These are phyloP conservation scores for Fusarium armeniacum DNA, from an alignment of 2,329 filamentous ascomycete genomes.

Conservation along the genomic window DNA sequence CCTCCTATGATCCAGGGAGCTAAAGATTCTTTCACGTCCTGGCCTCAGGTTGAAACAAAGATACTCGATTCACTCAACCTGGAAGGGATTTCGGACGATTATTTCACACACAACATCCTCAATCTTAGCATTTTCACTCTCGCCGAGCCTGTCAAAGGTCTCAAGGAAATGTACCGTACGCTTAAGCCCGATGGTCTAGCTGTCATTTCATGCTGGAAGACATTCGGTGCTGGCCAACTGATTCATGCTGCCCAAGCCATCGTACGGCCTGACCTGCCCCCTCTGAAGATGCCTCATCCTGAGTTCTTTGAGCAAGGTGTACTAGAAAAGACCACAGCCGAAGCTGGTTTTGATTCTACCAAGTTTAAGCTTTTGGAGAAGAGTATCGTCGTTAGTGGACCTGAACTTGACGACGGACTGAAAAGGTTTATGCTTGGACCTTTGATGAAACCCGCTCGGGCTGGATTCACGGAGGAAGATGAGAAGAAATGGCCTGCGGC, in stretches of 20 bases:
- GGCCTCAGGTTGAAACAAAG: conserved; percentile 19
- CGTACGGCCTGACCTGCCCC: conserved; percentile 49
- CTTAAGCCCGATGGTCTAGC: conserved; percentile 50
- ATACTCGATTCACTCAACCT: conserved; percentile 45
- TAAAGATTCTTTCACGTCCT: conserved; percentile 25
- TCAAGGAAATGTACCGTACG: conserved; percentile 52
- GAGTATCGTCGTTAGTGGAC: conserved; percentile 28
- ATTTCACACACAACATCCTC: conserved; percentile 49
- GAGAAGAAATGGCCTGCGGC: conserved; percentile 41
- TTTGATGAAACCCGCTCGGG: conserved; percentile 40
- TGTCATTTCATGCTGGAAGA: conserved; percentile 45
- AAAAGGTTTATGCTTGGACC: conserved; percentile 44
- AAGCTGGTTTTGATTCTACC: conserved; percentile 46
- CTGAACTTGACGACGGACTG: conserved; percentile 37
- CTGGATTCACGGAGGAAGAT: conserved; percentile 45
- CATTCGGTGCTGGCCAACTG: conserved; percentile 45
- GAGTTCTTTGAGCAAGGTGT: conserved; percentile 47
- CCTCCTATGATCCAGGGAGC: conserved; percentile 39
- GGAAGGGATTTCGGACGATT: conserved; percentile 28
- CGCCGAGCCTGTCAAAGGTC: conserved; percentile 37
- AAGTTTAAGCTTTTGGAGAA: conserved; percentile 27
- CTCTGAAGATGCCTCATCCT: conserved; percentile 45
- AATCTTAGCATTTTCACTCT: conserved; percentile 54
- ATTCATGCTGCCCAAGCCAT: conserved; percentile 50
- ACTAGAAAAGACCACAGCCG: conserved; percentile 34